Evolutionary conservation across 139 green algal genomes (phyloP).

Genomic region (Zygnema cylindricum): DNA sequence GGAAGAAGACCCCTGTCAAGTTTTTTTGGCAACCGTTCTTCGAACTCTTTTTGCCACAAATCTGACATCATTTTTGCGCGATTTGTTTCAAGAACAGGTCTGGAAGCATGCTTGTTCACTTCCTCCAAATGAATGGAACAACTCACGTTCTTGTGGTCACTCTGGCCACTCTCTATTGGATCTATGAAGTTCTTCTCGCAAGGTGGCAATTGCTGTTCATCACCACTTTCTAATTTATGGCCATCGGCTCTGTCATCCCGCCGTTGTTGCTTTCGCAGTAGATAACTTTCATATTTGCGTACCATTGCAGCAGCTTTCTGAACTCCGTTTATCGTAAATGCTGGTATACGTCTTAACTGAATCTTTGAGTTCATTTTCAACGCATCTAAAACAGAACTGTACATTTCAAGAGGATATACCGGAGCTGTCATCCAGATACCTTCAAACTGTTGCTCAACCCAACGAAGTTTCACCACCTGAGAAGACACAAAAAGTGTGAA

Average conservation of each 20-base stretch:
- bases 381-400: neutral
- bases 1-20: conserved; percentile 53
- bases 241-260: too few relatives aligned
- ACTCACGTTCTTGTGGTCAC: too few relatives aligned
- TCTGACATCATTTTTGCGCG: neutral
- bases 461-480: neutral
- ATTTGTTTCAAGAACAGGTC: too few relatives aligned
- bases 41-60: neutral
- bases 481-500: too few relatives aligned
- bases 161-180: too few relatives aligned
- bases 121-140: too few relatives aligned
- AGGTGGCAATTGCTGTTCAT: too few relatives aligned
- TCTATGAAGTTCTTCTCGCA: too few relatives aligned
- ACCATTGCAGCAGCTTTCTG: neutral
- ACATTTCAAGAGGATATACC: neutral
- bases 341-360: neutral
- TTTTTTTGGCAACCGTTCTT: conserved; percentile 30
- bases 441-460: neutral
- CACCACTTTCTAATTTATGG: too few relatives aligned
- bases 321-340: neutral
- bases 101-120: too few relatives aligned
- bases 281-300: neutral
- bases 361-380: neutral
- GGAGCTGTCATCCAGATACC: neutral
- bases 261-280: too few relatives aligned